Evolutionary conservation across 108 stramenopile genomes (phyloP), one percentile per base, ranked within the genome.

Genomic region (Nitzschia palea): DNA sequence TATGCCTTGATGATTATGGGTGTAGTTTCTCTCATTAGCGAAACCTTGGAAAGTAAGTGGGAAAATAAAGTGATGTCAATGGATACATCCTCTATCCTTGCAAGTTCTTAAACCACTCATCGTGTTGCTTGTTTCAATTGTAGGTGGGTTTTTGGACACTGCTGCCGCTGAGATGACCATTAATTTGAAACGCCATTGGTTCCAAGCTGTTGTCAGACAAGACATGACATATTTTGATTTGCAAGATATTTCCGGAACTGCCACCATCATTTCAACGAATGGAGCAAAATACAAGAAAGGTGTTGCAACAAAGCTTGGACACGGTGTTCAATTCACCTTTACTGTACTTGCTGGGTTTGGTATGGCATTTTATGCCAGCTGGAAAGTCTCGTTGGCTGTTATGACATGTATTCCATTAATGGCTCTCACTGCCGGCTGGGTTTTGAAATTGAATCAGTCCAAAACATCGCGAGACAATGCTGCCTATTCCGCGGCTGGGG

Each of bases 141-240:
- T 26, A 65, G 67, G 43, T 34, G 55, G 74, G 14, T 63, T 79
- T 29, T 44, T 79, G 18, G 74, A 78, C 32, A 76, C 67, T 3
- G 82, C 78, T 6, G 78, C 78, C 25, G 33, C 23, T 3, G 77
- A 83, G 22, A 79, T 79, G 77, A 77, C 82, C 8, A 29, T 48
- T 4, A 67, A 62, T 30, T 32, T 79, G 20, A 75, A 83, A 52
- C 33, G 17, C 10, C 27, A 65, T 6, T 83, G 81, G 81, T 79
- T 86, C 45, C 55, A 65, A n/a, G 79, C 85, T 4, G 70, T 86
- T 15, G 64, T 86, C 8, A 48, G 77, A 20, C 74, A 82, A 47
- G 85, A 86, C 51, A 78, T 86, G 76, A 57, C 81, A 32, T 86
- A 80, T 61, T 80, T 67, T 66, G 85, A 86, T 40, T 40, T 72